Percentiles rank a stretch among this genome's conserved stretches.
Conservation (phyloP, 306 rosid genomes). For the Vigna hirtella region DNA sequence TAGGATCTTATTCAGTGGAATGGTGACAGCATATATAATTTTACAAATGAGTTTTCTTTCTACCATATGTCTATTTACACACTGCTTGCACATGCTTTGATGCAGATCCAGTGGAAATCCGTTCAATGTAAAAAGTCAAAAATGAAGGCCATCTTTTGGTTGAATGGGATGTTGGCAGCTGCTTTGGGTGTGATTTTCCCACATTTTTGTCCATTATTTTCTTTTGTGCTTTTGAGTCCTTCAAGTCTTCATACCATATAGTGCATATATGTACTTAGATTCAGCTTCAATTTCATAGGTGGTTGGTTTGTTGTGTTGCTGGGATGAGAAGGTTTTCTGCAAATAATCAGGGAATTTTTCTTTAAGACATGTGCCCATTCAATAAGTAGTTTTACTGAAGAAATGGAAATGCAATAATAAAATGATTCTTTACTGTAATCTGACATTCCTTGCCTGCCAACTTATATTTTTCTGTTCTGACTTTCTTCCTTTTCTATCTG, state of each 20-base stretch:
- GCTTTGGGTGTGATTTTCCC: constrained; percentile 51
- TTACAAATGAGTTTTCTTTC: constrained; percentile 28
- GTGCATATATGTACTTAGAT: constrained; percentile 66
- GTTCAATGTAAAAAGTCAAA: constrained; percentile 53
- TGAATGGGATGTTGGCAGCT: constrained; percentile 48
- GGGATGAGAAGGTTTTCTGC: constrained; percentile 48
- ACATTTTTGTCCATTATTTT: constrained; percentile 44
- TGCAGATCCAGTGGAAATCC: constrained; percentile 57
- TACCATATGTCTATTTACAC: neutral
- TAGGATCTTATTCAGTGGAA: constrained; percentile 15
- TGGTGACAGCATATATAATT: neutral
- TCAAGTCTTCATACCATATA: constrained; percentile 47
- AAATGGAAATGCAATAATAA: constrained; percentile 50
- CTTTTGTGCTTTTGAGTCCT: constrained; percentile 48
- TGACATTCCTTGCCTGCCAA: constrained; percentile 26
- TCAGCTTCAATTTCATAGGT: constrained; percentile 53
- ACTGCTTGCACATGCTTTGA: constrained; percentile 27
- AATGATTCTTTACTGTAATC: constrained; percentile 67
- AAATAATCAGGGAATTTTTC: constrained; percentile 39
- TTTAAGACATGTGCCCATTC: constrained; percentile 45
- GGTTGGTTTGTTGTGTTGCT: constrained; percentile 39
- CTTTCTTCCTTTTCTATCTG: neutral
- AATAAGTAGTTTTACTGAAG: constrained; percentile 43
- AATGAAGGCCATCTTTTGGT: constrained; percentile 49
- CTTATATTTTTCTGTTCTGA: constrained; percentile 13